These are phyloP conservation scores for Penicillium lividum DNA, from an alignment of 495 filamentous ascomycete species.

Conservation along the genomic window DNA sequence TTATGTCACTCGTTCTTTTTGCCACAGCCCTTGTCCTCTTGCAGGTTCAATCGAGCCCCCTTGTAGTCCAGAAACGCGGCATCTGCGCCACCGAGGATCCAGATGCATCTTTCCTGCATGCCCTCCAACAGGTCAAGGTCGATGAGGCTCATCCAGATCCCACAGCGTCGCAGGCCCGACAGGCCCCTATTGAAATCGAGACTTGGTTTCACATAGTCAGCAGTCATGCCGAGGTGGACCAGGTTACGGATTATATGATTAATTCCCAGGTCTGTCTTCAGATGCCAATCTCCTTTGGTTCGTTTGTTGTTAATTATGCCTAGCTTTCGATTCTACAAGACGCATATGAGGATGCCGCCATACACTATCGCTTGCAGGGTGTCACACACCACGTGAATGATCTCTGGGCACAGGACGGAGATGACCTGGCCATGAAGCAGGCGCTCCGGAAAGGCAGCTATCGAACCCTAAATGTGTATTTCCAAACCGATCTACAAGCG, in stretches of 20 bases:
- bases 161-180: constrained; percentile 24
- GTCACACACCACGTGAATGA: constrained; percentile 74
- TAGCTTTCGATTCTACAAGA: constrained; percentile 45
- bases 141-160: constrained; percentile 16
- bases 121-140: constrained; percentile 27
- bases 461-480: constrained; percentile 52
- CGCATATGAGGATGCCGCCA: constrained; percentile 43
- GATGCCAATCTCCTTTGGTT: background rate
- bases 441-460: constrained; percentile 58
- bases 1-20: constrained; percentile 26
- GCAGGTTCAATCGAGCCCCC: constrained; percentile 23
- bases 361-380: constrained; percentile 61
- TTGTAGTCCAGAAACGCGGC: constrained; percentile 25
- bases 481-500: constrained; percentile 48
- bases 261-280: constrained; percentile 39
- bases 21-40: constrained; percentile 20
- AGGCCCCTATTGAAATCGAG: constrained; percentile 44
- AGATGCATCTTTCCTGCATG: constrained; percentile 28
- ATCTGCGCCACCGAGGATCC: constrained; percentile 43
- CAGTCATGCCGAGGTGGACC: constrained; percentile 31
- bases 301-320: background rate
- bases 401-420: constrained; percentile 62
- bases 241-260: constrained; percentile 44
- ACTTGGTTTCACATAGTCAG: constrained; percentile 53
- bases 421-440: constrained; percentile 64